Percentiles rank a stretch among this genome's conserved stretches.
These are phyloP conservation scores for Tilletia caries DNA, from an alignment of 1,284 basidiomycete genomes.

Conservation along the genomic window DNA sequence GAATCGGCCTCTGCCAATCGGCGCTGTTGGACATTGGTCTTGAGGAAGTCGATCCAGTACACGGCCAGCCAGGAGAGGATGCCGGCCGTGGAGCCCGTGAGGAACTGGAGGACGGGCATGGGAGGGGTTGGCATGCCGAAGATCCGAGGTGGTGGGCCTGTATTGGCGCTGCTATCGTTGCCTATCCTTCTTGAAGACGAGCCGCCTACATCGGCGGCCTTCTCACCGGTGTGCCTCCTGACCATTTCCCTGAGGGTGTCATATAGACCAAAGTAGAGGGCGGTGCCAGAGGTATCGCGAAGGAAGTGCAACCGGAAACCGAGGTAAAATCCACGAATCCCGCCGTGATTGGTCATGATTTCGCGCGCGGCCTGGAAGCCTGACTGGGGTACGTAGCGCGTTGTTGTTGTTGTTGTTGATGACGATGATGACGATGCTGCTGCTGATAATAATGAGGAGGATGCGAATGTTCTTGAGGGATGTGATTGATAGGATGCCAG, in stretches of 20 bases:
- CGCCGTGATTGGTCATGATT: conserved; percentile 46
- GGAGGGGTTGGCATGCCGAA: conserved; percentile 33
- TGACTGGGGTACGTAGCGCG: conserved; percentile 34
- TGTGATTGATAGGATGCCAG: not conserved
- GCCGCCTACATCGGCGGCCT: not conserved
- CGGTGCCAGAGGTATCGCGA: conserved; percentile 38
- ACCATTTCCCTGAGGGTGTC: conserved; percentile 44
- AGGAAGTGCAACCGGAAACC: conserved; percentile 46
- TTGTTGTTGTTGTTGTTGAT: not conserved
- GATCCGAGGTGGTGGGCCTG: conserved; percentile 21
- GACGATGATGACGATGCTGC: not conserved
- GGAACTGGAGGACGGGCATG: conserved; percentile 46
- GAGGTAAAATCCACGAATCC: conserved; percentile 50
- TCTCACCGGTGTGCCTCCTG: conserved; percentile 26
- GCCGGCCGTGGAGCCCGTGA: conserved; percentile 46
- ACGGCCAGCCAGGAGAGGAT: conserved; percentile 49
- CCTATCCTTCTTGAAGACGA: not conserved
- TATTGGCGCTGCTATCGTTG: too few species aligned
- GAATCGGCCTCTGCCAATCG: conserved; percentile 72
- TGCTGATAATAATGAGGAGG: conserved; percentile 1
- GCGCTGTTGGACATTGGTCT: conserved; percentile 86
- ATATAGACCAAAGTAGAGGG: conserved; percentile 51
- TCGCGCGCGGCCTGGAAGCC: conserved; percentile 46
- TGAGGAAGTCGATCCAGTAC: conserved; percentile 65
- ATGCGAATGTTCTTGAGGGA: conserved; percentile 17